Conservation (phyloP, 2,329 filamentous ascomycete species). For the Pseudofabraea citricarpa region DNA sequence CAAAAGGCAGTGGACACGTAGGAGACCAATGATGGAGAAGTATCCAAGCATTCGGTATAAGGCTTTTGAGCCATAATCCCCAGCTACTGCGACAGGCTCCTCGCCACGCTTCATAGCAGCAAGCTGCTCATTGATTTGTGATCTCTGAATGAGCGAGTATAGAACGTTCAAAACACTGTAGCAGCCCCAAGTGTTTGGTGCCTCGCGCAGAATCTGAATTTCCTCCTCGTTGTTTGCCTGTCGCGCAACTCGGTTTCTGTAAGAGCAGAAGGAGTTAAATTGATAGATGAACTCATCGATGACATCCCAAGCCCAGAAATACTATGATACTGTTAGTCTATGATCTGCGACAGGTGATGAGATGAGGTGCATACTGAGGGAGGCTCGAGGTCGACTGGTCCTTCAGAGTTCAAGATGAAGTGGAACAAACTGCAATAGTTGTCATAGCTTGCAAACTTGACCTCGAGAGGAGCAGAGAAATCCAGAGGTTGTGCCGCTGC, state of each 20-base stretch:
- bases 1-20: conserved; percentile 92
- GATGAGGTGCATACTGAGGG: conserved; percentile 73
- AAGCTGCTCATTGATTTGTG: conserved; percentile 96
- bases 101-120: conserved; percentile 92
- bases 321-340: too few relatives aligned
- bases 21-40: conserved; percentile 96
- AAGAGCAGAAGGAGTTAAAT: conserved; percentile 98
- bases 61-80: conserved; percentile 90
- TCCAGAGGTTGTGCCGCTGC: conserved; percentile 93
- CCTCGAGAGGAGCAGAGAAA: conserved; percentile 91
- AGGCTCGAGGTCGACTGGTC: conserved; percentile 94
- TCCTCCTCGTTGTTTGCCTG: conserved; percentile 86
- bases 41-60: conserved; percentile 98
- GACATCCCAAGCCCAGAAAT: conserved; percentile 99
- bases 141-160: conserved; percentile 97
- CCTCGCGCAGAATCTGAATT: conserved; percentile 84
- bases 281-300: conserved; percentile 99
- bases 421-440: conserved; percentile 99
- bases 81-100: conserved; percentile 80
- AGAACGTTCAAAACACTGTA: conserved; percentile 99
- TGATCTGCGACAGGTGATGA: too few relatives aligned
- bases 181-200: conserved; percentile 98
- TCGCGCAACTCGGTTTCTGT: conserved; percentile 86
- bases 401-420: conserved; percentile 98
- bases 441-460: conserved; percentile 98